Conservation (phyloP, 148 eudicot genomes). For the Chenopodium berlandieri region DNA sequence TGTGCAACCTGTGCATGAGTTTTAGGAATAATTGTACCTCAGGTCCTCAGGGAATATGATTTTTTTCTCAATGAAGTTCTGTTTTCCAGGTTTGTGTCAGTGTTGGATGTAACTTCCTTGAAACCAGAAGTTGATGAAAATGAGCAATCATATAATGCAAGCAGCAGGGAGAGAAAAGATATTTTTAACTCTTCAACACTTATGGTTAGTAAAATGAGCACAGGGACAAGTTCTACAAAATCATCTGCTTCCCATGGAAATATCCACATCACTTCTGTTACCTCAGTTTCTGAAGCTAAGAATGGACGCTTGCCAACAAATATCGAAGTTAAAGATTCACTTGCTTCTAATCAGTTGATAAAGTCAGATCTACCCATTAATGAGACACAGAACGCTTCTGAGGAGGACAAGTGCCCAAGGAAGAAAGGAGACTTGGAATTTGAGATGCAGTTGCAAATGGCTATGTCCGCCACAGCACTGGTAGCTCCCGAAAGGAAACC, state of each 20-base stretch:
- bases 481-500: constrained; percentile 26
- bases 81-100: constrained; percentile 75
- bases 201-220: constrained; percentile 64
- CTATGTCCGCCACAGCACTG: constrained; percentile 67
- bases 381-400: constrained; percentile 23
- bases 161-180: constrained; percentile 37
- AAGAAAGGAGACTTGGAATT: constrained; percentile 92
- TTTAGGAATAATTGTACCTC: not conserved
- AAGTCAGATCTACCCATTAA: constrained; percentile 25
- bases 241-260: constrained; percentile 31
- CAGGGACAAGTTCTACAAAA: constrained; percentile 30
- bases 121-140: constrained; percentile 69
- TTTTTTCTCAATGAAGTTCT: constrained; percentile 10
- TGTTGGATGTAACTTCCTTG: constrained; percentile 79
- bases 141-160: constrained; percentile 29
- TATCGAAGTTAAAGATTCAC: constrained; percentile 20
- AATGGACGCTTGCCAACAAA: constrained; percentile 22
- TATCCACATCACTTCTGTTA: constrained; percentile 28
- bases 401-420: constrained; percentile 39
- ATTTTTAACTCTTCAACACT: constrained; percentile 75
- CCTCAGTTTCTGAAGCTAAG: constrained; percentile 22
- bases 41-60: not conserved
- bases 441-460: constrained; percentile 92
- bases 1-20: not conserved
- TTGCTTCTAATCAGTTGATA: constrained; percentile 26